These are phyloP conservation scores for Podospora bellae-mahoneyi DNA, from an alignment of 495 filamentous ascomycete species.

Conservation along the genomic window DNA sequence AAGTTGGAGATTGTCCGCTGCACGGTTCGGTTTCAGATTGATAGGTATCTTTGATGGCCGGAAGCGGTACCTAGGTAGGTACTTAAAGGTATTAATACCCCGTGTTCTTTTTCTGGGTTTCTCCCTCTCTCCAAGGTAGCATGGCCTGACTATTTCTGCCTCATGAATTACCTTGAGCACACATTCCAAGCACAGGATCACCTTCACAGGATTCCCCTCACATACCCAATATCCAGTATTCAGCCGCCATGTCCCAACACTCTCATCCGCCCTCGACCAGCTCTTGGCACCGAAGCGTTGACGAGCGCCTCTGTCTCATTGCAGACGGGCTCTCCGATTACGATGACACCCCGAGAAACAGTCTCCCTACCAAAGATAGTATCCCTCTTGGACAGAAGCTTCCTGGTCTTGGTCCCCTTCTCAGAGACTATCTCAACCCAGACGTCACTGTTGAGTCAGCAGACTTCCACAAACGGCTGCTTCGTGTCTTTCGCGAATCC, in stretches of 20 bases:
- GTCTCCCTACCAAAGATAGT: too few relatives aligned
- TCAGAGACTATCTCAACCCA: background rate
- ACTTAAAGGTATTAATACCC: background rate
- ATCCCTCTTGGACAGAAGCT: background rate
- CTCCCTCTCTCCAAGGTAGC: too few relatives aligned
- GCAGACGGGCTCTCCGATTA: background rate
- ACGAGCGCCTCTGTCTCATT: background rate
- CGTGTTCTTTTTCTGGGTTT: background rate
- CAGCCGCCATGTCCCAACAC: background rate
- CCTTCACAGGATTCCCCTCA: too few relatives aligned
- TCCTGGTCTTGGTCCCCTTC: background rate
- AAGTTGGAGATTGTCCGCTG: background rate
- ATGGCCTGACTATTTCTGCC: too few relatives aligned
- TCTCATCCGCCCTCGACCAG: background rate
- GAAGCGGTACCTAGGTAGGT: background rate
- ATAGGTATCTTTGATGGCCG: background rate
- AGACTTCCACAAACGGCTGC: constrained; percentile 13
- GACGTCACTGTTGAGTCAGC: background rate
- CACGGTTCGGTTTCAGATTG: background rate
- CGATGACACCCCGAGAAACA: background rate
- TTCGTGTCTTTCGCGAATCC: constrained; percentile 15
- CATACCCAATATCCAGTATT: too few relatives aligned
- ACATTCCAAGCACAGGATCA: too few relatives aligned
- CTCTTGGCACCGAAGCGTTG: background rate
- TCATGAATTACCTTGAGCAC: too few relatives aligned